phyloP scores from a whole-genome alignment of 345 rosid genomes.

The Eucalyptus pauciflora region DNA sequence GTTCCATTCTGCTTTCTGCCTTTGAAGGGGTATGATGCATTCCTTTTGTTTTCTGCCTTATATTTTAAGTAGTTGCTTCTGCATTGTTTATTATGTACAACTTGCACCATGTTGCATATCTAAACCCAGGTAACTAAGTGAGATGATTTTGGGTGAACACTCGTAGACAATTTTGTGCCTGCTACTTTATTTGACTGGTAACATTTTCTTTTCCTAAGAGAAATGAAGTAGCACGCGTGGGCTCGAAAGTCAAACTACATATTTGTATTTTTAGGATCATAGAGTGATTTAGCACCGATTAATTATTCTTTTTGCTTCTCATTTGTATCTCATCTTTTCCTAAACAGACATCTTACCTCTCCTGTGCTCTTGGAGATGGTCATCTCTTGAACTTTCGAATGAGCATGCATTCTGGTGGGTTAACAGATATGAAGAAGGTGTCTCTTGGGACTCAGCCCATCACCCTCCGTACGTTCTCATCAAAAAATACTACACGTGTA shows the following conservation, averaged over 20 bases:
- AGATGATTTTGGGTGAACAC: background rate
- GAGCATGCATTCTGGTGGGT: constrained; percentile 56
- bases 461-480: constrained; percentile 80
- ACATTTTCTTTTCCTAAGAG: background rate
- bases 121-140: background rate
- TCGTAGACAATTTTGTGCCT: background rate
- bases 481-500: constrained; percentile 71
- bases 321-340: rapidly evolving
- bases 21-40: constrained; percentile 74
- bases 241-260: background rate
- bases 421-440: constrained; percentile 66
- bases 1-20: constrained; percentile 75
- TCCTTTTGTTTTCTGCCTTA: background rate
- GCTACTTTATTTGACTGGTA: background rate
- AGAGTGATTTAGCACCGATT: background rate
- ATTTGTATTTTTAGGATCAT: background rate
- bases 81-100: background rate
- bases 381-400: constrained; percentile 74
- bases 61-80: background rate
- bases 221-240: background rate
- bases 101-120: background rate
- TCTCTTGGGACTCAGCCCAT: constrained; percentile 90
- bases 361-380: constrained; percentile 95
- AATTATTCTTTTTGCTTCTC: background rate
- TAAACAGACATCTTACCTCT: constrained; percentile 55